Conservation (phyloP, 257 asterid species). For the Pogostemon cablin region DNA sequence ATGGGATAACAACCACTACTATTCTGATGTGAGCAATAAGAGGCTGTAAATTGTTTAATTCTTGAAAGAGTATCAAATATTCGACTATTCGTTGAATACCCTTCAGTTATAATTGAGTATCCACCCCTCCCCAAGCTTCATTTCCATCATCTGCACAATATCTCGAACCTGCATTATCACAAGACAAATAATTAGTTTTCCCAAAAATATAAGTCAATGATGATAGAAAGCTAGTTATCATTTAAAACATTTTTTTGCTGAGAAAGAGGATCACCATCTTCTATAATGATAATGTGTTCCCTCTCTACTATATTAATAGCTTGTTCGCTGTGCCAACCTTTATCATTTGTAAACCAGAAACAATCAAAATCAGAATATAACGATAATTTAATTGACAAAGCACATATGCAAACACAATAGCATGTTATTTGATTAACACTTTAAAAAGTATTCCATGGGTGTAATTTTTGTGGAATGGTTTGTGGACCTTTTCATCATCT, state of each 20-base stretch:
- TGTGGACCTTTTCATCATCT: conserved; percentile 75
- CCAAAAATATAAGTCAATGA: neutral
- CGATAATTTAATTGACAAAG: conserved; percentile 15
- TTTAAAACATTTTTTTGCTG: conserved; percentile 59
- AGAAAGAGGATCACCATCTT: conserved; percentile 62
- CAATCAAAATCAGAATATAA: conserved; percentile 20
- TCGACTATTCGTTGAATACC: conserved; percentile 39
- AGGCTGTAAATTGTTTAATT: neutral
- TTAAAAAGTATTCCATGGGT: conserved; percentile 70
- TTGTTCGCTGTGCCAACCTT: conserved; percentile 84
- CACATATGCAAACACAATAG: neutral
- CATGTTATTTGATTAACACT: conserved; percentile 40
- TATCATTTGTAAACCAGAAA: conserved; percentile 5
- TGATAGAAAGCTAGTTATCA: conserved; percentile 17
- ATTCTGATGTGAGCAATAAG: neutral
- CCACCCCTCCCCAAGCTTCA: conserved; percentile 91
- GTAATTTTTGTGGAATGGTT: conserved; percentile 72
- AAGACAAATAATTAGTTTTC: conserved; percentile 6
- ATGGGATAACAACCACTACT: neutral
- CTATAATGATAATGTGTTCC: conserved; percentile 64
- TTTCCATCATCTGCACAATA: conserved; percentile 72
- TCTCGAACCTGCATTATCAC: conserved; percentile 55
- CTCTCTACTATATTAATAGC: conserved; percentile 40
- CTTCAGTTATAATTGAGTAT: conserved; percentile 58
- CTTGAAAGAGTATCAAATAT: conserved; percentile 7